Evolutionary conservation across 2,329 filamentous ascomycete genomes (phyloP).

Genomic region (Colletotrichum tanaceti): DNA sequence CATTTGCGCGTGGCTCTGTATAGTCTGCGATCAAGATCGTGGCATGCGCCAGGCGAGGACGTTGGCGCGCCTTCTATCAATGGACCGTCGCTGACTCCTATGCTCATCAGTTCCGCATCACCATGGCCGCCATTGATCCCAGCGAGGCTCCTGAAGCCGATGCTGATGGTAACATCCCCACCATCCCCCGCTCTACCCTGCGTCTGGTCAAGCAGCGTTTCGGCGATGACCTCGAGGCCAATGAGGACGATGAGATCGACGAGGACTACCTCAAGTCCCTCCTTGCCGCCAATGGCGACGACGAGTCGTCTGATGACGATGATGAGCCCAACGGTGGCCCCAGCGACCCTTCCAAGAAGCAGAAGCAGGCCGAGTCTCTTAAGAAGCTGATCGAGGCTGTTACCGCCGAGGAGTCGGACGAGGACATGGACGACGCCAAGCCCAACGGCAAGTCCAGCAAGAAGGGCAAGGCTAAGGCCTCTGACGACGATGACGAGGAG

Average conservation of each 20-base stretch:
- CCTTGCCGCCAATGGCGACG: slow-evolving; percentile 65
- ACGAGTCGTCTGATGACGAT: slow-evolving; percentile 55
- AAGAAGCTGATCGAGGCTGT: slow-evolving; percentile 81
- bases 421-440: slow-evolving; percentile 80
- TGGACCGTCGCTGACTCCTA: slow-evolving; percentile 47
- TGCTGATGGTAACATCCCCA: slow-evolving; percentile 69
- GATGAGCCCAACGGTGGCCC: slow-evolving; percentile 84
- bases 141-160: slow-evolving; percentile 78
- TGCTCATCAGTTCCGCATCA: slow-evolving; percentile 83
- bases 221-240: slow-evolving; percentile 64
- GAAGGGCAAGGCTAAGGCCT: slow-evolving; percentile 79
- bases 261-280: slow-evolving; percentile 72
- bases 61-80: not conserved
- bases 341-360: slow-evolving; percentile 90
- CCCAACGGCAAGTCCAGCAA: slow-evolving; percentile 69
- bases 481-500: slow-evolving; percentile 69
- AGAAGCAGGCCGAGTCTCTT: slow-evolving; percentile 79
- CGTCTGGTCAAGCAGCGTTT: slow-evolving; percentile 85
- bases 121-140: slow-evolving; percentile 98
- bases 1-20: not conserved
- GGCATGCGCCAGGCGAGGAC: slow-evolving; percentile 17
- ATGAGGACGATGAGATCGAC: slow-evolving; percentile 73
- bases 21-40: not conserved
- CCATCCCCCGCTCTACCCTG: slow-evolving; percentile 82
- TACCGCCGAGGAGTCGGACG: slow-evolving; percentile 67